Percentiles rank a stretch among this genome's conserved stretches.
Evolutionary conservation across 345 rosid genomes (phyloP).

Genomic region (Hibiscus syriacus): DNA sequence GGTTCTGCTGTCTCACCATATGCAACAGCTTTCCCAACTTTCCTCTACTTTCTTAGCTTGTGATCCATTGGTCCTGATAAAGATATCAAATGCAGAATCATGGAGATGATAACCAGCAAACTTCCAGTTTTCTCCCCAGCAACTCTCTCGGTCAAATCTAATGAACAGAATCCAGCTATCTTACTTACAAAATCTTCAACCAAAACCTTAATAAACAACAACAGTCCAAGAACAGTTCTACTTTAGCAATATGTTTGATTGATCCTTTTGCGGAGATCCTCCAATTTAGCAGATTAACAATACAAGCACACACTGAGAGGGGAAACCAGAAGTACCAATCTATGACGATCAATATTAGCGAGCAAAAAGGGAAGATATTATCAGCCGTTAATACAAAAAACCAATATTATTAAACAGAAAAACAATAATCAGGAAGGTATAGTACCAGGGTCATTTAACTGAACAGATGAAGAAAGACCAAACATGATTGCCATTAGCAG

Average conservation of each 20-base stretch:
- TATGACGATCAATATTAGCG: conserved; percentile 20
- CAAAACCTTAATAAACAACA: conserved; percentile 50
- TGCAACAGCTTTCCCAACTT: conserved; percentile 23
- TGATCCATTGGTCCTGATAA: conserved; percentile 13
- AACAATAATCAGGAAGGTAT: neutral
- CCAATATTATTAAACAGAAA: neutral
- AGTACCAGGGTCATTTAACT: conserved; percentile 73
- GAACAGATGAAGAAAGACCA: conserved; percentile 75
- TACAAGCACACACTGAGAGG: conserved; percentile 50
- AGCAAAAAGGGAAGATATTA: neutral
- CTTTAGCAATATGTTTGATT: conserved; percentile 20
- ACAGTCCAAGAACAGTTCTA: conserved; percentile 31
- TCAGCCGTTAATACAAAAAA: neutral
- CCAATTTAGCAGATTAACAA: conserved; percentile 40
- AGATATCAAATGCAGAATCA: conserved; percentile 51
- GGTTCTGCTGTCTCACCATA: conserved; percentile 28
- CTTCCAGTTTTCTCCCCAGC: conserved; percentile 73
- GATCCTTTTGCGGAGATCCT: conserved; percentile 14
- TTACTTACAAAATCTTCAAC: conserved; percentile 31
- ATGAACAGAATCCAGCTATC: conserved; percentile 44
- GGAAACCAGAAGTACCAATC: conserved; percentile 93
- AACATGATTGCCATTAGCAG: conserved; percentile 60
- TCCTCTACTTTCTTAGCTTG: conserved; percentile 8
- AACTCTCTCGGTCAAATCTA: conserved; percentile 56
- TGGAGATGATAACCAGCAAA: conserved; percentile 53